Evolutionary conservation across 192 early-diverging fungal species (phyloP), one percentile per base, ranked within the genome.

Genomic region (Entomortierella beljakovae): DNA sequence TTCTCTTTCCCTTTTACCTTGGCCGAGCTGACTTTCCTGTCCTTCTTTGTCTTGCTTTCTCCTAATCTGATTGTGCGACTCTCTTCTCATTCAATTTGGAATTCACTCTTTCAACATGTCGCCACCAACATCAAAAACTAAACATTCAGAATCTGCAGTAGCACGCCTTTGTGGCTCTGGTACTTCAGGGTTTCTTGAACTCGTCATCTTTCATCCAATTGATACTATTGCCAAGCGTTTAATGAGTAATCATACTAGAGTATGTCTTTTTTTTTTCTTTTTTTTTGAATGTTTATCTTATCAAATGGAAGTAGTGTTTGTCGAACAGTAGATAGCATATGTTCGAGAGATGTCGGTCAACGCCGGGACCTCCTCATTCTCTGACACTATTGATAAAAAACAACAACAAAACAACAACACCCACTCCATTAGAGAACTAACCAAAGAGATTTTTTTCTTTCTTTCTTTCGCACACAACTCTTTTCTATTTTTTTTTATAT

Each of bases 201-300:
- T 99, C 55, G 83, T 97, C 52, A 90, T 91, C 32, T 99, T 99
- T 88, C 97, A 99, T 84, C 96, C 96, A 23, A 94, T 99, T 34
- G 96, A 99, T 81, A 99, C 96, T 1, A 90, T 99, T 13, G 96
- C 96, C 58, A 99, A 97, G 90, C 91, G 97, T 34, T 88, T 99
- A 61, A 99, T 99, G 96, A 96, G 91, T 85, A 96, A 93, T 84
- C 92, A 93, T 59, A 85, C 84, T 34, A 87, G 91, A 83, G 90
- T 94, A 84, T 40, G 37, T 13, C 37, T 40, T 34, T 4, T 31
- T 32, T 37, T 20, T 58, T 35, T 58, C 2, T 35, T 15, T 35
- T 20, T 58, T 20, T 33, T 8, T 56, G 15, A 33, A 11, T 15
- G 34, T 58, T 58, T 28, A 51, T 28, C 26, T 55, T 25, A 23